A percentile compares a stretch with the other conserved stretches of the same genome.
phyloP scores from a whole-genome alignment of 441 rosid genomes.

The Rhodomyrtus psidioides region DNA sequence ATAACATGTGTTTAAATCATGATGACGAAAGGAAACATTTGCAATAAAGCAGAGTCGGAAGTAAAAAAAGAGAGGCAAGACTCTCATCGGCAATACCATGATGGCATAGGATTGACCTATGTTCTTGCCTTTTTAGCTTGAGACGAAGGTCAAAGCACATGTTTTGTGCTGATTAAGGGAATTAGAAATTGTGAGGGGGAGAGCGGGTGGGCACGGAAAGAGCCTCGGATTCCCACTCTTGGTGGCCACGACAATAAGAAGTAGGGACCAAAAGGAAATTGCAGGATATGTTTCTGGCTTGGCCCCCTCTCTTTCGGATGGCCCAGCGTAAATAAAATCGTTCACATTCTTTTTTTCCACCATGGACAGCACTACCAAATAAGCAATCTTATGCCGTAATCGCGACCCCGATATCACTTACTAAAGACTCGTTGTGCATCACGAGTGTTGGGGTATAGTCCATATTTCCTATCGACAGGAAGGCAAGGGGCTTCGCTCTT shows the following conservation, averaged over 20 bases:
- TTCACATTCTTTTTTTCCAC: neutral
- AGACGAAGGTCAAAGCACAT: neutral
- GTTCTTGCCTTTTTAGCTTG: neutral
- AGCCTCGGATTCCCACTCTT: neutral
- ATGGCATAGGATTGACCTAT: neutral
- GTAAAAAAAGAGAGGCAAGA: neutral
- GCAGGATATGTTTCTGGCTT: neutral
- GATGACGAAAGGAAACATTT: neutral
- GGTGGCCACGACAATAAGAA: neutral
- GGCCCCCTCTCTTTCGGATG: neutral
- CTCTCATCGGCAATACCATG: neutral
- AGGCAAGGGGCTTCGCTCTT: too few relatives aligned
- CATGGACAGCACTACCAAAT: neutral
- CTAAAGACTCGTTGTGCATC: accelerated
- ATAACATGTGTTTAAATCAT: neutral
- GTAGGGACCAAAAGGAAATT: neutral
- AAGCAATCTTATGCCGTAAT: neutral
- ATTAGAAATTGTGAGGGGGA: neutral
- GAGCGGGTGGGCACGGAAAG: neutral
- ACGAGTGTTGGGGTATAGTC: too few relatives aligned
- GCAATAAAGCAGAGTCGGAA: neutral
- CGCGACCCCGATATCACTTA: neutral
- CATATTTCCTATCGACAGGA: too few relatives aligned
- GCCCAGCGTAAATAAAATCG: neutral
- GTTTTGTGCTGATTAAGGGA: neutral